A percentile compares a stretch with the other conserved stretches of the same genome.
phyloP scores from a whole-genome alignment of 1,139 yeast genomes.

The Hyphopichia pseudoburtonii region DNA sequence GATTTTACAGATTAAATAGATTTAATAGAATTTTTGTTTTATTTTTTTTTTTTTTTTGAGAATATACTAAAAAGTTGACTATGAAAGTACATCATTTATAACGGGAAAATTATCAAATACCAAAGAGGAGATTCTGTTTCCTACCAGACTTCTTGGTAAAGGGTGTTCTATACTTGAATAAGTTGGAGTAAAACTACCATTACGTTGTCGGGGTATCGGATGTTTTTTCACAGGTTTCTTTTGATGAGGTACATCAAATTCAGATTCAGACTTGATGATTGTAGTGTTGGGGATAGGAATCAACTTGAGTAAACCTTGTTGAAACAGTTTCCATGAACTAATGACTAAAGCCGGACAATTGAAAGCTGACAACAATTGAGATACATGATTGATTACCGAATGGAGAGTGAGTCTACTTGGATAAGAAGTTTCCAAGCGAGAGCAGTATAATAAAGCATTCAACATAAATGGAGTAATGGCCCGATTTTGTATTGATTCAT shows the following conservation, averaged over 20 bases:
- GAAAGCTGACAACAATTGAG: neutral
- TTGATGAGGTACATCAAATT: no score
- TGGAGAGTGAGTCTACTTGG: slow-evolving; percentile 34
- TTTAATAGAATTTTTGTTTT: no score
- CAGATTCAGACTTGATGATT: no score
- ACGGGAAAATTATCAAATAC: slow-evolving; percentile 29
- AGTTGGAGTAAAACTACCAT: neutral
- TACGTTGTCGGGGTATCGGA: neutral
- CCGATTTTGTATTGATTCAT: slow-evolving; percentile 22
- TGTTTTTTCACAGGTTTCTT: neutral
- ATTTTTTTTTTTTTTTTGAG: no score
- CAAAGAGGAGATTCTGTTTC: slow-evolving; percentile 25
- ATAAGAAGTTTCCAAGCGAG: slow-evolving; percentile 45
- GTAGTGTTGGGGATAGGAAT: slow-evolving; percentile 1
- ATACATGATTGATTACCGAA: neutral
- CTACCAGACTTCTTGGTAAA: no score
- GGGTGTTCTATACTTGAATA: neutral
- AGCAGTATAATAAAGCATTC: slow-evolving; percentile 36
- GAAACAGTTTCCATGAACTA: neutral
- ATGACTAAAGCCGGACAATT: neutral
- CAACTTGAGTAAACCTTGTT: neutral
- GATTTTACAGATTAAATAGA: neutral
- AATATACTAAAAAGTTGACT: neutral
- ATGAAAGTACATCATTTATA: slow-evolving; percentile 19
- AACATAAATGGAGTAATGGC: slow-evolving; percentile 29